Evolutionary conservation across 2,329 filamentous ascomycete genomes (phyloP), one percentile per base, ranked within the genome.

Genomic region (Fusarium sp.): DNA sequence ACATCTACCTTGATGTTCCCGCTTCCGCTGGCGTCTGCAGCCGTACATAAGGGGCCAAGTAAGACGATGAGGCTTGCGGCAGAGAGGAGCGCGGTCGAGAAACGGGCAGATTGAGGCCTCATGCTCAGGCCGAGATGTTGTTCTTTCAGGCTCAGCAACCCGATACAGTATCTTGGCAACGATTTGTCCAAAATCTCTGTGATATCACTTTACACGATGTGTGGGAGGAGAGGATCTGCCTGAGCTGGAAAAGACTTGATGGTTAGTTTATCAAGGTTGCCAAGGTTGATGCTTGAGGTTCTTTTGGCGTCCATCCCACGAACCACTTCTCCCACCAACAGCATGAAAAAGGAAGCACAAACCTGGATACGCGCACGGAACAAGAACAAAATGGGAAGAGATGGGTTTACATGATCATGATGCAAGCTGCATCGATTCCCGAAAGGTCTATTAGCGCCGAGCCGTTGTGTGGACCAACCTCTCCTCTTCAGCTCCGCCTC

Each of bases 1-100:
- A 52, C 28, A 37, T 64, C 65, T 27, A 60, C 68, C 56, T 66
- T 58, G 39, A 59, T 51, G n/a, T 55, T 64, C n/a, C 34, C 46
- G 54, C 39, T 56, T 15, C 50, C 48, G 27, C 16, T 50, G 16
- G 57, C 56, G 36, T 57, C 64, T 58, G 67, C 65, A 28, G 60
- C 31, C 13, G 61, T 52, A 47, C 62, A 48, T 37, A 46, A 46
- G 18, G 65, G 58, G 27, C 27, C 50, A 36, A 63, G 13, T 5
- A 51, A 27, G 8, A 34, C 3, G 4, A 60, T 10, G 28, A 59
- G 34, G 34, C 28, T 46, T 34, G 48, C 50, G 15, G 60, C 28
- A 11, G 57, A 50, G n/a, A 63, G 16, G 8, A 73, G 41, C 47
- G 46, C 57, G 46, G 50, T 27, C 37, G 41, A 54, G 16, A 37